Conservation (phyloP, 202 grass and related monocot species). For the Setaria viridis region DNA sequence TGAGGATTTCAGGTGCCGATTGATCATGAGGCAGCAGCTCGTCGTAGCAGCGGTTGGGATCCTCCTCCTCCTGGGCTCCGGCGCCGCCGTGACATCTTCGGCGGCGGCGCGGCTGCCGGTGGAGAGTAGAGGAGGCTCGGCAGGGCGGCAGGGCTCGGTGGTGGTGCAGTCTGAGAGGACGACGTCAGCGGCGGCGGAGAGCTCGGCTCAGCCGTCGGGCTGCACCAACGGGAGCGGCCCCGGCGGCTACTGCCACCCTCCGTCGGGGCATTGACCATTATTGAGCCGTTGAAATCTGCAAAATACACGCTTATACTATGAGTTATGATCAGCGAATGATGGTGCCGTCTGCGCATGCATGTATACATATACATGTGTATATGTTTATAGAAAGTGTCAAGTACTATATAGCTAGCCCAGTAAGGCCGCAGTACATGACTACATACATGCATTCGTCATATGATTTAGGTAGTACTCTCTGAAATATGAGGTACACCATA, state of each 20-base stretch:
- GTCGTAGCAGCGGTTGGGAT: not conserved
- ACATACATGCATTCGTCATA: too few species aligned
- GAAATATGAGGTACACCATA: too few species aligned
- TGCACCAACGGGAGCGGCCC: conserved; percentile 37
- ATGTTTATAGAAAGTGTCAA: not conserved
- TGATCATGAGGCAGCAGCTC: conserved; percentile 23
- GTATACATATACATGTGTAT: not conserved
- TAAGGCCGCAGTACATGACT: too few species aligned
- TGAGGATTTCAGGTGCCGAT: not conserved
- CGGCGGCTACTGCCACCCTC: conserved; percentile 28
- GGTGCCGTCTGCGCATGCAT: not conserved
- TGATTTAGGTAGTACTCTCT: too few species aligned
- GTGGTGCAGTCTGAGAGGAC: not conserved
- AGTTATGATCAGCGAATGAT: not conserved
- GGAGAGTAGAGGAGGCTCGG: not conserved
- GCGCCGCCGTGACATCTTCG: too few species aligned
- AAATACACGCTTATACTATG: not conserved
- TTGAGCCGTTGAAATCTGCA: not conserved
- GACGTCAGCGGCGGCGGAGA: not conserved
- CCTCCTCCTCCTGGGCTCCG: conserved; percentile 29
- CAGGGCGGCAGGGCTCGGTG: not conserved
- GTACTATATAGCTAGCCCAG: too few species aligned
- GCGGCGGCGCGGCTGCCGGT: not conserved
- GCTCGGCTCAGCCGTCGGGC: conserved; percentile 25
- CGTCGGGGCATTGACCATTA: not conserved